Evolutionary conservation across 805 yeast genomes (phyloP).

Genomic region (Kodamaea kakaduensis): DNA sequence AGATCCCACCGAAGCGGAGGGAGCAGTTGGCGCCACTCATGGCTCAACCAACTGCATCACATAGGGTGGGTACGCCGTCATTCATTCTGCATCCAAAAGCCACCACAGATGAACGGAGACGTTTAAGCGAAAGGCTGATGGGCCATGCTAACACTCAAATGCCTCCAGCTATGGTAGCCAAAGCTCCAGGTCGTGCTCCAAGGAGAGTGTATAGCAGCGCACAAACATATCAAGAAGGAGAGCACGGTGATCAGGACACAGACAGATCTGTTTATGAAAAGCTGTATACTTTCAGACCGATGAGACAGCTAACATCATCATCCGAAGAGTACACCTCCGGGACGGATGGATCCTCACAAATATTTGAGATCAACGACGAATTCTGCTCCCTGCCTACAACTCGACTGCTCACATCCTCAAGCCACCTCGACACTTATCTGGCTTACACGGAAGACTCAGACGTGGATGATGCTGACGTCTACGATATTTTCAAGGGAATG

Average conservation of each 20-base stretch:
- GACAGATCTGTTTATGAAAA: neutral
- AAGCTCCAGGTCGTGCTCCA: neutral
- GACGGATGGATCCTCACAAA: constrained; percentile 7
- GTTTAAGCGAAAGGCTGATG: neutral
- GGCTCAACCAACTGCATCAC: constrained; percentile 3
- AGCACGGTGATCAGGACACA: neutral
- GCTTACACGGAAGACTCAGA: constrained; percentile 6
- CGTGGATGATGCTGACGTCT: constrained; percentile 5
- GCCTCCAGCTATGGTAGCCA: neutral
- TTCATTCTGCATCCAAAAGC: constrained; percentile 8
- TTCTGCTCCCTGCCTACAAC: constrained; percentile 9
- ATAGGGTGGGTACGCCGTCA: constrained; percentile 3
- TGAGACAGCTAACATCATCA: neutral
- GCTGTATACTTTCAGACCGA: neutral
- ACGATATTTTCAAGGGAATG: constrained; percentile 6
- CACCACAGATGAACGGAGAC: constrained; percentile 2
- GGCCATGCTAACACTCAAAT: neutral
- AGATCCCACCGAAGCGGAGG: constrained; percentile 9
- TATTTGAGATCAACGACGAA: constrained; percentile 8
- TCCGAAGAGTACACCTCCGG: constrained; percentile 2
- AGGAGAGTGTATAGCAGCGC: neutral
- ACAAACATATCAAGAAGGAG: neutral
- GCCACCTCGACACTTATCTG: constrained; percentile 4
- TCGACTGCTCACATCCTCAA: constrained; percentile 2
- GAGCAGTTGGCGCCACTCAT: constrained; percentile 7